phyloP scores from a whole-genome alignment of 257 asterid species.

The Solanum acaule region DNA sequence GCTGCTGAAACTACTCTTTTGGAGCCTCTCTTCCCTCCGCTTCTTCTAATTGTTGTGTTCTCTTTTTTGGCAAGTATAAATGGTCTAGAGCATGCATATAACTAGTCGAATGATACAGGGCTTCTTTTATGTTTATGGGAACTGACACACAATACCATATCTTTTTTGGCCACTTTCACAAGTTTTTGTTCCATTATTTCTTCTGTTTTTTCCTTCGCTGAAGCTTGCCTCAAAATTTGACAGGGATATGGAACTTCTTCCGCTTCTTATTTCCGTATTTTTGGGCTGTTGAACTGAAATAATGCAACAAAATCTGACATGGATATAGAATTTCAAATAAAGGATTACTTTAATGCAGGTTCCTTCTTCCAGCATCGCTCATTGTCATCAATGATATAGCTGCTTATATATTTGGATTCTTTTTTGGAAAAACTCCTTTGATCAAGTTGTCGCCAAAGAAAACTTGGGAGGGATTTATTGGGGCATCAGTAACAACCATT shows the following conservation, averaged over 20 bases:
- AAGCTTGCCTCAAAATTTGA: background rate
- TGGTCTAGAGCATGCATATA: background rate
- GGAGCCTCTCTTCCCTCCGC: background rate
- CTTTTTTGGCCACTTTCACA: background rate
- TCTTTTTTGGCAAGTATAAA: background rate
- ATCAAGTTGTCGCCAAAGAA: conserved; percentile 83
- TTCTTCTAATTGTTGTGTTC: background rate
- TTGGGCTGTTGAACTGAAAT: background rate
- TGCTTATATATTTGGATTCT: conserved; percentile 81
- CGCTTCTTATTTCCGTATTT: background rate
- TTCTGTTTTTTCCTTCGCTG: background rate
- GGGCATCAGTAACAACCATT: conserved; percentile 77
- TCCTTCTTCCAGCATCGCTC: conserved; percentile 94
- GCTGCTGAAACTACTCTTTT: background rate
- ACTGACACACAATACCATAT: background rate
- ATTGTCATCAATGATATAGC: conserved; percentile 75
- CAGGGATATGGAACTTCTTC: background rate
- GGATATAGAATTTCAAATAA: conserved; percentile 14
- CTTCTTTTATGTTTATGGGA: background rate
- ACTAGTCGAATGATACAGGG: background rate
- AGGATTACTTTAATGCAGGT: conserved; percentile 52
- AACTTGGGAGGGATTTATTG: conserved; percentile 96
- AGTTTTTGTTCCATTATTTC: background rate
- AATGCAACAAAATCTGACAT: background rate
- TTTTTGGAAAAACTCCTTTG: conserved; percentile 85